A percentile compares a stretch with the other conserved stretches of the same genome.
These are phyloP conservation scores for Paratrypanosoma confusum DNA, from an alignment of 208 protist species.

Conservation along the genomic window DNA sequence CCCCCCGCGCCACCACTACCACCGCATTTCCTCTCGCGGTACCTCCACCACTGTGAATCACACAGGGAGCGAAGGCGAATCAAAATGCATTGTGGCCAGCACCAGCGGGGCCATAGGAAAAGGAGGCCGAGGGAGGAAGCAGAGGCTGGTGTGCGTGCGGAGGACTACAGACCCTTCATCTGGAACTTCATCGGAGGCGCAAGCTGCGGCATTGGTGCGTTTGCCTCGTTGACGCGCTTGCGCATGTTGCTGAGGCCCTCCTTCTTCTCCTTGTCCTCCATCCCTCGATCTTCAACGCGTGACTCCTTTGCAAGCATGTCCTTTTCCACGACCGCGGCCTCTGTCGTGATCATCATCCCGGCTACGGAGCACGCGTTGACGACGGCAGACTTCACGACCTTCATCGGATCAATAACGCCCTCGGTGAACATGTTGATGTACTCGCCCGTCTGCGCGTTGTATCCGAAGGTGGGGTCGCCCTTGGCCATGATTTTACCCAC, in stretches of 20 bases:
- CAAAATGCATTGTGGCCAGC: too few species aligned
- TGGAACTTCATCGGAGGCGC: slow-evolving; percentile 81
- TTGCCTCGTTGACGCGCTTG: slow-evolving; percentile 62
- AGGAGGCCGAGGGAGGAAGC: not conserved
- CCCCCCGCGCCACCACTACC: too few species aligned
- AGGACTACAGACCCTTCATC: slow-evolving; percentile 65
- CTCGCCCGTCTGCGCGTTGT: slow-evolving; percentile 91
- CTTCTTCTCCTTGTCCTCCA: slow-evolving; percentile 73
- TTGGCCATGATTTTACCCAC: slow-evolving; percentile 91
- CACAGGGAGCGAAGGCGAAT: too few species aligned
- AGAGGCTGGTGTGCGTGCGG: not conserved
- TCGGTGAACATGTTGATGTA: slow-evolving; percentile 97
- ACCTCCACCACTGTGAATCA: too few species aligned
- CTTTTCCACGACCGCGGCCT: slow-evolving; percentile 93
- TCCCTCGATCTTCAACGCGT: slow-evolving; percentile 69
- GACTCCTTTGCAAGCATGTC: slow-evolving; percentile 32
- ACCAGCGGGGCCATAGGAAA: too few species aligned
- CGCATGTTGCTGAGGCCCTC: slow-evolving; percentile 54
- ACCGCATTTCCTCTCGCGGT: too few species aligned
- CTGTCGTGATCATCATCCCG: slow-evolving; percentile 98
- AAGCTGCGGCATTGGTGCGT: slow-evolving; percentile 71
- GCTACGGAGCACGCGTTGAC: slow-evolving; percentile 96
- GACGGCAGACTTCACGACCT: slow-evolving; percentile 98
- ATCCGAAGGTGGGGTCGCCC: slow-evolving; percentile 86
- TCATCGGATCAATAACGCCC: slow-evolving; percentile 99